Conservation (phyloP, 2,329 filamentous ascomycete species). For the Paracorniculantispora psalliotae region DNA sequence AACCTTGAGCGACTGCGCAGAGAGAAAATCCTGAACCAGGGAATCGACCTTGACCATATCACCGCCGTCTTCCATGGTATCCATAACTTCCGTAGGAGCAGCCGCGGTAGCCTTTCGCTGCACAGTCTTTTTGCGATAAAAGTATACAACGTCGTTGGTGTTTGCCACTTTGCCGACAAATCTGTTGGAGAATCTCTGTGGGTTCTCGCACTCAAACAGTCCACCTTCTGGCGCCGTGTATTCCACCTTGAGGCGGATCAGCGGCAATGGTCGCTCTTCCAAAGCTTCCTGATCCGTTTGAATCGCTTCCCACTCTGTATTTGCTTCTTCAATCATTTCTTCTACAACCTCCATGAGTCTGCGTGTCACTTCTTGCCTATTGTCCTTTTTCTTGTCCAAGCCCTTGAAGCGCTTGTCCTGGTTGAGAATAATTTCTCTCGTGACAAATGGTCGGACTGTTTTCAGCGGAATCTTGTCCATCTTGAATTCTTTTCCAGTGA, state of each 20-base stretch:
- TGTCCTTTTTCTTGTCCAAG: conserved; percentile 76
- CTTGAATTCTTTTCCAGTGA: conserved; percentile 78
- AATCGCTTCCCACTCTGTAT: conserved; percentile 71
- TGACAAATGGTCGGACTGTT: conserved; percentile 85
- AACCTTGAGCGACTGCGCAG: conserved; percentile 84
- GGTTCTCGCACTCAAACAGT: conserved; percentile 86
- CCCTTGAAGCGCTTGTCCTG: conserved; percentile 72
- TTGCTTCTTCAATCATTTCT: conserved; percentile 81
- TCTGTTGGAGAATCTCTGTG: conserved; percentile 89
- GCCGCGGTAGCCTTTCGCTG: conserved; percentile 34
- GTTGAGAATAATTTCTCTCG: conserved; percentile 71
- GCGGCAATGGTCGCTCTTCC: conserved; percentile 65
- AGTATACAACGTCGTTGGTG: conserved; percentile 87
- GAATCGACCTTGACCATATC: conserved; percentile 84
- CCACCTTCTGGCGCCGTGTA: conserved; percentile 81
- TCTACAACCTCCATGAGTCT: conserved; percentile 75
- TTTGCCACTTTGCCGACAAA: conserved; percentile 92
- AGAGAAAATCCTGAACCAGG: conserved; percentile 81
- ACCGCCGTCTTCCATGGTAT: conserved; percentile 41
- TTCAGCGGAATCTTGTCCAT: conserved; percentile 79
- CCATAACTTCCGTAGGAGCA: conserved; percentile 59
- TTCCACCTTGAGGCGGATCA: conserved; percentile 88
- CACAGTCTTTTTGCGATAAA: conserved; percentile 79
- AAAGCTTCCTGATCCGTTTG: conserved; percentile 60
- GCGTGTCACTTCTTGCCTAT: conserved; percentile 72